Evolutionary conservation across 805 yeast species (phyloP), one percentile per base, ranked within the genome.

Genomic region (Naumovozyma dairenensis): DNA sequence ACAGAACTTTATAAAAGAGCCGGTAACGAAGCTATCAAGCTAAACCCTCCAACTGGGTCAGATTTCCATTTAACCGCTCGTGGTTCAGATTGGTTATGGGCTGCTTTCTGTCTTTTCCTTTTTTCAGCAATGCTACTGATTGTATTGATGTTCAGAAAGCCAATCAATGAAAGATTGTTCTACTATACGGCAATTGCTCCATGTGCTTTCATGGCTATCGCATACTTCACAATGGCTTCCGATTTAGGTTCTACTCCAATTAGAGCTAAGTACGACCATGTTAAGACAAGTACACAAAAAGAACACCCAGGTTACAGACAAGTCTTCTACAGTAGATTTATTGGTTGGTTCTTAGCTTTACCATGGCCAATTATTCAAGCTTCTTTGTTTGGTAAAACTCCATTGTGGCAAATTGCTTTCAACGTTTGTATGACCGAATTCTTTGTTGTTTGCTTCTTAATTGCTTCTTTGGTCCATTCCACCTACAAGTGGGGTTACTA

Each of bases 71-170:
- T 75, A 22, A 73, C 78, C 6, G 38, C 49, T 6, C 73, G 71
- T 49, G 80, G 82, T 49, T 72, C 79, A n/a, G 71, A 70, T 51
- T 75, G 79, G 80, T 61, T 69, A 42, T 75, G 80, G 79, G 67
- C 80, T 3, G 76, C 59, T 13, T 74, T 75, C 48, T 53, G 69
- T 8, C 40, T 71, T 14, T 68, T 71, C 46, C 54, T 60, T 21
- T 32, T 64, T 2, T 50, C 64, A 14, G 48, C 69, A 4, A 28
- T 62, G 17, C 9, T 32, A n/a, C 67, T 70, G 44, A 55, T 60
- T 22, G 34, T 63, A 2, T 49, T 64, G 14, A 47, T 53, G 37
- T 51, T 44, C 30, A 34, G 38, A 26, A 41, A 47, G 21, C 54
- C 59, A 12, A 42, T 52, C 5, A 46, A 67, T 5, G 29, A 61